Evolutionary conservation across 2,329 filamentous ascomycete genomes (phyloP).

Genomic region (Colletotrichum sp.): DNA sequence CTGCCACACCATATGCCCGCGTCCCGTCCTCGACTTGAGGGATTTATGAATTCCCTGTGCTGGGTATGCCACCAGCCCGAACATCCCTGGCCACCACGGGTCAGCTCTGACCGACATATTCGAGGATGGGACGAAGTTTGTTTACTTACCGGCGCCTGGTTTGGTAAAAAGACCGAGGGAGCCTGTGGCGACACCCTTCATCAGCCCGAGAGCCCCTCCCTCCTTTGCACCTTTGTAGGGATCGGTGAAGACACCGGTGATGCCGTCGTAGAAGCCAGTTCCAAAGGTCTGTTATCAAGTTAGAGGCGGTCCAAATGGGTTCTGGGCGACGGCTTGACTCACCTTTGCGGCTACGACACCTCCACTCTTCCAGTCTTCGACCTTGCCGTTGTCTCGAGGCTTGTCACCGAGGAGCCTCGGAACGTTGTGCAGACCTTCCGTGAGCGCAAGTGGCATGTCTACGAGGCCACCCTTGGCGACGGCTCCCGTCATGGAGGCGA

Average conservation of each 20-base stretch:
- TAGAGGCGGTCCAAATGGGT: background rate
- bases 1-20: background rate
- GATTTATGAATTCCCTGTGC: constrained; percentile 35
- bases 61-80: constrained; percentile 35
- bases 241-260: constrained; percentile 33
- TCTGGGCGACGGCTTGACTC: background rate
- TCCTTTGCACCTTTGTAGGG: constrained; percentile 34
- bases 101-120: background rate
- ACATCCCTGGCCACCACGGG: constrained; percentile 19
- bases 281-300: background rate
- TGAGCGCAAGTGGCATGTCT: constrained; percentile 38
- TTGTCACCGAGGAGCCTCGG: constrained; percentile 41
- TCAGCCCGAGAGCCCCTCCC: constrained; percentile 34
- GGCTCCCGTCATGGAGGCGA: constrained; percentile 29
- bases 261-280: constrained; percentile 34
- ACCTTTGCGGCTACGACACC: constrained; percentile 32
- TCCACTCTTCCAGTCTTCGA: constrained; percentile 38
- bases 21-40: constrained; percentile 25
- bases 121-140: background rate
- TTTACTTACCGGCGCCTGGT: constrained; percentile 28
- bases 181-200: constrained; percentile 39
- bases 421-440: constrained; percentile 38
- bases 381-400: constrained; percentile 32
- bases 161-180: constrained; percentile 26
- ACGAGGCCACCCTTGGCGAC: constrained; percentile 37